Percentiles rank a stretch among this genome's conserved stretches.
Evolutionary conservation across 495 filamentous ascomycete genomes (phyloP).

Genomic region (Trypethelium eluteriae): DNA sequence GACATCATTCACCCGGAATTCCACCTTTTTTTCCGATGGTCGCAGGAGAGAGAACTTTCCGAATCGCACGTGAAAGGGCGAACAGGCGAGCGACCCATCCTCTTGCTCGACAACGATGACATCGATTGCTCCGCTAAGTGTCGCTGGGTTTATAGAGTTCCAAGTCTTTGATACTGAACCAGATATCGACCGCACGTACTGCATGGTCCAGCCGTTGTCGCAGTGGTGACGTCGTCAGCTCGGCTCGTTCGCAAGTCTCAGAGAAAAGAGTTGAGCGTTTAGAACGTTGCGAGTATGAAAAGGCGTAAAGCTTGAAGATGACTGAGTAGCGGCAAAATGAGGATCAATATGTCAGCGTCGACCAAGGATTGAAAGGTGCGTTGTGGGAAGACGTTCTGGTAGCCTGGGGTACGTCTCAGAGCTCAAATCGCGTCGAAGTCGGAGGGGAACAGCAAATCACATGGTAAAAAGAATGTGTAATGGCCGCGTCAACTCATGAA

Average conservation of each 20-base stretch:
- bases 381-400: neutral
- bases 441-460: neutral
- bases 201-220: constrained; percentile 49
- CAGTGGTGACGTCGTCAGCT: neutral
- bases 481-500: no score
- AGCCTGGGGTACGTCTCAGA: neutral
- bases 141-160: constrained; percentile 99
- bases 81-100: constrained; percentile 83
- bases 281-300: neutral
- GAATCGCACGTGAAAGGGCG: constrained; percentile 97
- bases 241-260: neutral
- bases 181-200: constrained; percentile 94
- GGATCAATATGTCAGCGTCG: neutral
- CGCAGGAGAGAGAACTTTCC: constrained; percentile 95
- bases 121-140: constrained; percentile 93
- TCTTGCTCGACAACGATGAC: constrained; percentile 98
- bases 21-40: constrained; percentile 97
- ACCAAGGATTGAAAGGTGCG: neutral
- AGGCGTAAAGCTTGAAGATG: neutral
- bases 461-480: constrained; percentile 1
- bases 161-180: constrained; percentile 96
- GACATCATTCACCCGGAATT: constrained; percentile 87
- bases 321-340: neutral
- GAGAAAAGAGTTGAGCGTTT: neutral
- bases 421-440: neutral